Base-by-base conservation (phyloP, 1,284 basidiomycete species). In the Melampsora americana region DNA sequence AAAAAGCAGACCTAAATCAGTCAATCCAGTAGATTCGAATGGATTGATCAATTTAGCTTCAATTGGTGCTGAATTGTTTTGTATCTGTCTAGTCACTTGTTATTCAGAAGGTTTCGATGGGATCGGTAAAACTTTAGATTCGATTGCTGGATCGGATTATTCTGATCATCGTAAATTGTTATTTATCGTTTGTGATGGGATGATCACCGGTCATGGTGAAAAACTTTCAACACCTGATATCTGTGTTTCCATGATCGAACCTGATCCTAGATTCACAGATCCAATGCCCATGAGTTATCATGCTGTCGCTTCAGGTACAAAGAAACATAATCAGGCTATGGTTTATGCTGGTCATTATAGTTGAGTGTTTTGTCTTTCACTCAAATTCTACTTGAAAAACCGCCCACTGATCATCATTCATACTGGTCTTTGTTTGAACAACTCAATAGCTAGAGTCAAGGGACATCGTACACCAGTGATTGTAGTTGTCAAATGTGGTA, bases 341-440 rank as follows among this genome's bases (percentile, higher is more conserved):
- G 92, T 99, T 28, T 99, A 99, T 85, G 96, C 96, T 66, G 96
- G 96, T 23, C 95, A 99, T 86, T 99, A 99, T 84, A 92, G 92
- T 94, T 82, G 83, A 91, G 87, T 50, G 14, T n/a, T n/a, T 5
- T 62, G 77, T n/a, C 50, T 7, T 44, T 39, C 26, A 61, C 69
- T 53, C 76, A 69, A 20, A 53, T 53, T 26, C 23, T 42, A 77
- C 39, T 75, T 44, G 30, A 6, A 53, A 76, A 69, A 3, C 42
- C 39, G 71, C 11, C n/a, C 42, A 23, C 16, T 66, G 39, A 26
- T 42, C 62, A 77, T 44, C 28, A 77, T 79, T 28, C 79, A 65
- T 23, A 35, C 35, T 44, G 67, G 30, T 56, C 32, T 61, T 60
- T 14, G 67, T n/a, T 14, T 73, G 89, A 88, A 79, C 86, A n/a